Conservation (phyloP, 225 moss, liverwort and hornwort genomes). For the Rhytidiadelphus loreus region DNA sequence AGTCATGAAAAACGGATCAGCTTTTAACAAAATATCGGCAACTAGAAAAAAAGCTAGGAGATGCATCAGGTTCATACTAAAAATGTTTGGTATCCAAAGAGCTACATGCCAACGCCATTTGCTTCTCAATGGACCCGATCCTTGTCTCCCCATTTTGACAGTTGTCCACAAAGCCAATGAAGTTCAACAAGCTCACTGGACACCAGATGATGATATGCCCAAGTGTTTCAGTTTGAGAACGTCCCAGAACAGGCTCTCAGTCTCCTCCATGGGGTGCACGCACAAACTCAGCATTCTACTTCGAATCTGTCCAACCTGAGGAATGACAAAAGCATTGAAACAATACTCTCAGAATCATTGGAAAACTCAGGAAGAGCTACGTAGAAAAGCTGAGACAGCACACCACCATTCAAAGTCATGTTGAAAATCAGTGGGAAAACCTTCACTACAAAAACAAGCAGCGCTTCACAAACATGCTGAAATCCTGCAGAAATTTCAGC, state of each 20-base stretch:
- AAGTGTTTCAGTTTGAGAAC: neutral
- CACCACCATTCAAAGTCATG: neutral
- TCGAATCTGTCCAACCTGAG: neutral
- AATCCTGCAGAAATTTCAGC: neutral
- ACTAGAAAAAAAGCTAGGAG: neutral
- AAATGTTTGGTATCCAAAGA: constrained; percentile 19
- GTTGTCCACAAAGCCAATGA: neutral
- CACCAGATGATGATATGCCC: neutral
- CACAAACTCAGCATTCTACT: neutral
- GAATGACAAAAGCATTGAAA: neutral
- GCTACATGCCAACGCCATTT: constrained; percentile 8
- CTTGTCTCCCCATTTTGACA: constrained; percentile 7
- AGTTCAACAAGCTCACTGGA: neutral
- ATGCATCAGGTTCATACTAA: constrained; percentile 3
- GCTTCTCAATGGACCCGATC: neutral
- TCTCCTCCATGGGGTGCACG: neutral
- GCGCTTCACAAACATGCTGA: neutral
- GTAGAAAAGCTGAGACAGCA: neutral
- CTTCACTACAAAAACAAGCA: neutral
- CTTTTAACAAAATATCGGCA: neutral
- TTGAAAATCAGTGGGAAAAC: neutral
- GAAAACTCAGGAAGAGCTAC: neutral
- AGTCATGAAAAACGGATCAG: neutral
- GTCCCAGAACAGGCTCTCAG: neutral
- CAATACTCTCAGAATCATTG: neutral